Base-by-base conservation (phyloP, 2,329 filamentous ascomycete species). In the Lizonia empirigonia region DNA sequence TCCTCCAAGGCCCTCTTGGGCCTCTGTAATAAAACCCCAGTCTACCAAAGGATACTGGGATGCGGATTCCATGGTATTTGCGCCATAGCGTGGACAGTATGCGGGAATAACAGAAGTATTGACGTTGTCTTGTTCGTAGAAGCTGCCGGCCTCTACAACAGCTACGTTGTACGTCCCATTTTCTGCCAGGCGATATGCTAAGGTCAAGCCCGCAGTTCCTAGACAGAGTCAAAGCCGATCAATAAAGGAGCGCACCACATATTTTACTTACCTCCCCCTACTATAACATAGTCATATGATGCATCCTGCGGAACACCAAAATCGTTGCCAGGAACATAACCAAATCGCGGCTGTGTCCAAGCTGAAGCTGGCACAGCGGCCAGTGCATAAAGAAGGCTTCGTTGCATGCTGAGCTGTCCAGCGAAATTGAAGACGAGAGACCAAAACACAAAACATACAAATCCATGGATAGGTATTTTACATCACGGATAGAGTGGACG, bases 71-170 rank as follows among this genome's bases (percentile, higher is more conserved):
- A 13, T n/a, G 9, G 32, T 34, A 34, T 10, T n/a, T 7, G 32
- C 18, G 32, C 15, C 32, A 34, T 34, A 34, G 32, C 32, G 32
- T 15, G 32, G n/a, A n/a, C 32, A 34, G 37, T 41, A 41, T 16
- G 22, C 37, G n/a, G 37, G 37, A n/a, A 41, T 23, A 9, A 19
- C 16, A 18, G 22, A 27, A 15, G 15, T 26, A 15, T 41, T 41
- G 7, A 22, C 37, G 22, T 41, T 41, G 24, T 41, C 45, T 16
- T 37, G 27, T 38, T 55, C 51, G 30, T 55, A 55, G 26, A 50
- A 18, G 16, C 41, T 40, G 22, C 51, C 46, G 10, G 51, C 51
- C 27, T 55, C 37, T 16, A 41, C n/a, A 8, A 41, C 37, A 29
- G 37, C 37, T 9, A 41, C 37, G 16, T n/a, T 34, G 32, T 34